Percentiles rank a stretch among this genome's conserved stretches.
Conservation (phyloP, 805 yeast genomes). For the Scheffersomyces stipitis region DNA sequence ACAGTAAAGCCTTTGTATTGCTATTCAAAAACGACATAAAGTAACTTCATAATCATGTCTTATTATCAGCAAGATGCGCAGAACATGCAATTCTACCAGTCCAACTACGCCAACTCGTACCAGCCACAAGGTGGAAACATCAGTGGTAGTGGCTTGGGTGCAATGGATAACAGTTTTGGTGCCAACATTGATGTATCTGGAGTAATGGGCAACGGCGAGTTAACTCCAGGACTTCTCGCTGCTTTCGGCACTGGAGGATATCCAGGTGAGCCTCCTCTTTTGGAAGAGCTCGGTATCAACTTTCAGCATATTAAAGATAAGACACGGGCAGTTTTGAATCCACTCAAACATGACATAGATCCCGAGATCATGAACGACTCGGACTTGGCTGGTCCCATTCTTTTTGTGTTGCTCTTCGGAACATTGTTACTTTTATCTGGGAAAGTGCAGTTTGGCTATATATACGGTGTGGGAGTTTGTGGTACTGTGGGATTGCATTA, state of each 20-base stretch:
- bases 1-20: no score
- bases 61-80: constrained; percentile 41
- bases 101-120: constrained; percentile 33
- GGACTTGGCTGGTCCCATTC: constrained; percentile 92
- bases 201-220: constrained; percentile 43
- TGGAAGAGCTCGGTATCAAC: constrained; percentile 92
- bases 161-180: constrained; percentile 41
- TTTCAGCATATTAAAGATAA: constrained; percentile 82
- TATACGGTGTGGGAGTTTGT: constrained; percentile 91
- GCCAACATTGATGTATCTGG: constrained; percentile 39
- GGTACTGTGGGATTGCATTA: constrained; percentile 85
- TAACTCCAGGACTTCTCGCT: constrained; percentile 78
- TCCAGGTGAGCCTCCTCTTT: constrained; percentile 88
- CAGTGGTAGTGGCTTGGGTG: constrained; percentile 25
- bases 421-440: constrained; percentile 80
- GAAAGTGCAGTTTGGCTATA: constrained; percentile 93
- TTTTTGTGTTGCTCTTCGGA: constrained; percentile 87
- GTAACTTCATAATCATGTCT: constrained; percentile 39
- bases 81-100: constrained; percentile 44
- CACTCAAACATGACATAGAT: constrained; percentile 58
- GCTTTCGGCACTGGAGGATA: constrained; percentile 94
- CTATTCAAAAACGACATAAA: background rate
- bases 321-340: constrained; percentile 84
- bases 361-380: constrained; percentile 80
- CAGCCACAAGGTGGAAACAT: constrained; percentile 18